Evolutionary conservation across 2,329 filamentous ascomycete genomes (phyloP).

Genomic region (Scopulariopsis brevicaulis): DNA sequence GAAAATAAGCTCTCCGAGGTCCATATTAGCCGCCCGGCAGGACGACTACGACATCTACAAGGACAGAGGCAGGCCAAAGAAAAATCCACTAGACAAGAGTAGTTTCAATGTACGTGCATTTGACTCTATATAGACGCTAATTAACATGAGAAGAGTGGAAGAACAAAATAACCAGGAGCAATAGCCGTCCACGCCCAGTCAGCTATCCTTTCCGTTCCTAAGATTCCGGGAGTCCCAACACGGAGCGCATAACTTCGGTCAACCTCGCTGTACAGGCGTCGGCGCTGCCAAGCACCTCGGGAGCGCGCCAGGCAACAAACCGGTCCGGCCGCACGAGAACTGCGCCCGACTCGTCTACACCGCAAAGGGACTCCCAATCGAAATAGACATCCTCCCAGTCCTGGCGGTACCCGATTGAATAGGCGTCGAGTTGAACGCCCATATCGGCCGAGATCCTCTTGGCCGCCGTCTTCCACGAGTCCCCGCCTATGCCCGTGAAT

Average conservation of each 20-base stretch:
- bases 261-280: constrained; percentile 5
- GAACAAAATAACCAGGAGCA: background rate
- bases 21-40: too few relatives aligned
- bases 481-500: constrained; percentile 43
- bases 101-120: too few relatives aligned
- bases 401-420: constrained; percentile 43
- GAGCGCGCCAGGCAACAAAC: constrained; percentile 41
- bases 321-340: constrained; percentile 48
- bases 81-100: too few relatives aligned
- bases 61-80: too few relatives aligned
- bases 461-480: constrained; percentile 40
- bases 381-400: constrained; percentile 53
- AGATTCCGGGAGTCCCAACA: background rate
- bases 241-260: constrained; percentile 2
- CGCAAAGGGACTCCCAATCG: constrained; percentile 42
- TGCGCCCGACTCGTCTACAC: constrained; percentile 44
- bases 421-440: constrained; percentile 32
- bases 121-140: background rate
- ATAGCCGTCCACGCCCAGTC: too few relatives aligned
- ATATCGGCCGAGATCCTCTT: constrained; percentile 20
- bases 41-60: too few relatives aligned
- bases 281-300: background rate
- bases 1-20: too few relatives aligned
- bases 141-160: background rate
- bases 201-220: background rate